phyloP scores from a whole-genome alignment of 805 yeast species.

The Kurtzmaniella fragi region DNA sequence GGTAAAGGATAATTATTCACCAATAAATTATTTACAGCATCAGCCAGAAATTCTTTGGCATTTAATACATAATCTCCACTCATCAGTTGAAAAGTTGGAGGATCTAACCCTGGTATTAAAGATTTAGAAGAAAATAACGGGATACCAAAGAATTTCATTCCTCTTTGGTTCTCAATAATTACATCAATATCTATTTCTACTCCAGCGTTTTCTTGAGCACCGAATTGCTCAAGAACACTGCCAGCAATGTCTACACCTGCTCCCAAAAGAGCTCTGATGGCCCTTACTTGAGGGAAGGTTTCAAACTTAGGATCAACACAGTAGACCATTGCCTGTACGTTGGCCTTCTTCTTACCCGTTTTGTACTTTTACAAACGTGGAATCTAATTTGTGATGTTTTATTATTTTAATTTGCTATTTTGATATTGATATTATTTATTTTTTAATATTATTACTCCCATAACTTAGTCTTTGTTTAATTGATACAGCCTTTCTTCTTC shows the following conservation, averaged over 20 bases:
- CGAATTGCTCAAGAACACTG: not conserved
- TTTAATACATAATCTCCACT: constrained; percentile 31
- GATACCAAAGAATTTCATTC: constrained; percentile 47
- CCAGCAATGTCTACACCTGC: not conserved
- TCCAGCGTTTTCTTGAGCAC: not conserved
- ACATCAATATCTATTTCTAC: constrained; percentile 27
- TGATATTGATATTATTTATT: no score
- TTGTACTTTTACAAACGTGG: no score
- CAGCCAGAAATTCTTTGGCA: constrained; percentile 7
- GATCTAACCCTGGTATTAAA: constrained; percentile 45
- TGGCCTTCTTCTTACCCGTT: not conserved
- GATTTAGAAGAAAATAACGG: constrained; percentile 45
- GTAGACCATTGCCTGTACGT: not conserved
- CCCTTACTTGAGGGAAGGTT: constrained; percentile 7
- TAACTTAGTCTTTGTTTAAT: no score
- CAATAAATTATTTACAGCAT: constrained; percentile 11
- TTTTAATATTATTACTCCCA: no score
- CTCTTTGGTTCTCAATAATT: constrained; percentile 51
- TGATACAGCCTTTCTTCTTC: no score
- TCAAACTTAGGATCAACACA: not conserved
- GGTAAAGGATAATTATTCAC: constrained; percentile 44
- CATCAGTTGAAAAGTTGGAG: constrained; percentile 43
- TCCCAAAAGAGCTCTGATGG: constrained; percentile 2
- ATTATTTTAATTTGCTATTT: no score
- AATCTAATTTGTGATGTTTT: no score